phyloP scores from a whole-genome alignment of 257 asterid genomes.

The Solanum tacnaense region DNA sequence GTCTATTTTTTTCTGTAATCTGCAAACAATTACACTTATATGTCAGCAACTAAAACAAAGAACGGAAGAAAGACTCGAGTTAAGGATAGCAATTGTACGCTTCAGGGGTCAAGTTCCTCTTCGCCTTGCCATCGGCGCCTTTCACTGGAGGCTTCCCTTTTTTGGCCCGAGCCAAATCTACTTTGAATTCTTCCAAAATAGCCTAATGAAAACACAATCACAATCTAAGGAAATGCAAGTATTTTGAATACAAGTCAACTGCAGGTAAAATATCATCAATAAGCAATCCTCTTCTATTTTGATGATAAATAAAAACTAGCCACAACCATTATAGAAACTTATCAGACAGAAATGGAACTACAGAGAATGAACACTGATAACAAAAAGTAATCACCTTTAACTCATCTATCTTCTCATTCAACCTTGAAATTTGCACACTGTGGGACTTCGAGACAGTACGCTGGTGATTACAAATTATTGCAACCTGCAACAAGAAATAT shows the following conservation, averaged over 20 bases:
- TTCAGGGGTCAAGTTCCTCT: slow-evolving; percentile 78
- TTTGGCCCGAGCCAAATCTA: slow-evolving; percentile 67
- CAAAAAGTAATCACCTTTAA: slow-evolving; percentile 45
- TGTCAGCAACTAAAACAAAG: slow-evolving; percentile 8
- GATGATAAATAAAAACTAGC: not conserved
- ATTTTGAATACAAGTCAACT: not conserved
- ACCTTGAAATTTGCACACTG: slow-evolving; percentile 60
- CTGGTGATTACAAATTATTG: slow-evolving; percentile 95
- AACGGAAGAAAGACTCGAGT: not conserved
- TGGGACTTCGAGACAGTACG: slow-evolving; percentile 86
- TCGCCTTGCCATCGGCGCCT: slow-evolving; percentile 71
- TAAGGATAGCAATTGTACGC: slow-evolving; percentile 37
- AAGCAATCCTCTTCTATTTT: not conserved
- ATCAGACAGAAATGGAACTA: not conserved
- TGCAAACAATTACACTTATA: slow-evolving; percentile 15
- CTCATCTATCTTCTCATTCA: slow-evolving; percentile 84
- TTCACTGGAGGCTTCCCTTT: slow-evolving; percentile 79
- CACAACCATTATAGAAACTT: not conserved
- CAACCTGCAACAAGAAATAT: slow-evolving; percentile 51
- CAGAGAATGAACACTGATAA: not conserved
- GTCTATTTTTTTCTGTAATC: slow-evolving; percentile 76
- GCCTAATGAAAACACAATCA: slow-evolving; percentile 23
- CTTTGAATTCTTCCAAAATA: slow-evolving; percentile 50
- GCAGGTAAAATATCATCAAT: not conserved
- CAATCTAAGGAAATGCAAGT: not conserved